Evolutionary conservation across 768 basidiomycete genomes (phyloP).

Genomic region (Suillus alpinus): DNA sequence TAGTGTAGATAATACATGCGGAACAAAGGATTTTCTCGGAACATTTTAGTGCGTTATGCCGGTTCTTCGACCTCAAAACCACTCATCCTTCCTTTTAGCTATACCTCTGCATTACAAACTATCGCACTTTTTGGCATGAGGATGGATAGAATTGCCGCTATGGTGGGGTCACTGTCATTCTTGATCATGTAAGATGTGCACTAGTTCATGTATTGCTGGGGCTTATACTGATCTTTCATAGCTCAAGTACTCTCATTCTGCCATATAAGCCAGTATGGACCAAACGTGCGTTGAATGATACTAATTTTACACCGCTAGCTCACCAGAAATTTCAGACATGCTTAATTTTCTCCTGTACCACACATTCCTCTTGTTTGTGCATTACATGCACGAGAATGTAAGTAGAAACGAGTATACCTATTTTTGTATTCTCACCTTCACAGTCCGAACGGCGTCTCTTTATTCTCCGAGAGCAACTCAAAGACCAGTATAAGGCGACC

Average conservation of each 20-base stretch:
- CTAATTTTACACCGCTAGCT: slow-evolving; percentile 6
- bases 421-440: slow-evolving; percentile 4
- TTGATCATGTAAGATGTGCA: slow-evolving; percentile 45
- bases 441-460: slow-evolving; percentile 60
- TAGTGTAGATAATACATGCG: slow-evolving; percentile 36
- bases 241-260: slow-evolving; percentile 34
- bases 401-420: slow-evolving; percentile 13
- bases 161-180: slow-evolving; percentile 54
- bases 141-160: slow-evolving; percentile 63
- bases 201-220: slow-evolving; percentile 20
- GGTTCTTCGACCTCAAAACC: slow-evolving; percentile 1
- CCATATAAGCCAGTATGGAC: slow-evolving; percentile 37
- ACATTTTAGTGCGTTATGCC: slow-evolving; percentile 32
- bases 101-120: slow-evolving; percentile 42
- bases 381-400: slow-evolving; percentile 63
- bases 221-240: slow-evolving; percentile 17
- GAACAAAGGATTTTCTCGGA: slow-evolving; percentile 37
- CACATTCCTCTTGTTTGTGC: slow-evolving; percentile 74
- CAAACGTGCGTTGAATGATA: slow-evolving; percentile 31
- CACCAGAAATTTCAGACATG: slow-evolving; percentile 38
- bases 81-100: slow-evolving; percentile 15
- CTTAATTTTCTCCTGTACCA: slow-evolving; percentile 79
- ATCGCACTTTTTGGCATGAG: slow-evolving; percentile 72
- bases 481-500: slow-evolving; percentile 67
- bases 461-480: slow-evolving; percentile 70